Conservation (phyloP, 2,329 filamentous ascomycete genomes). For the Whalleya microplaca region DNA sequence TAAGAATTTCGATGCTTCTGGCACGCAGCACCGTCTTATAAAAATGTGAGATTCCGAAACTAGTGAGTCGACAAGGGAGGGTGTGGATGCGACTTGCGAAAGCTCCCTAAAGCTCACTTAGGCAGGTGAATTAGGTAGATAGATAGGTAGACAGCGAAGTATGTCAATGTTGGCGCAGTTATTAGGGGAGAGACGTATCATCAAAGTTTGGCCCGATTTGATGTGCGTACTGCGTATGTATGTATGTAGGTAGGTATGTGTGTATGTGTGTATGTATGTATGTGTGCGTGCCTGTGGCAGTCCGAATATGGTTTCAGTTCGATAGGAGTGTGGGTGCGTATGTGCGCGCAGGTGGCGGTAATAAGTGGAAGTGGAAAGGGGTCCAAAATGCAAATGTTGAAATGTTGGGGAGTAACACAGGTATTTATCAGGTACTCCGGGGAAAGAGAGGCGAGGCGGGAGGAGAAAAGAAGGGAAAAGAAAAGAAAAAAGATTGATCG, state of each 20-base stretch:
- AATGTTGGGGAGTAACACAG: not conserved
- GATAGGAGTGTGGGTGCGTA: slow-evolving; percentile 13
- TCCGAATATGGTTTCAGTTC: not conserved
- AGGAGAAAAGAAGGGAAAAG: slow-evolving; percentile 24
- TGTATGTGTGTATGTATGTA: too few species aligned
- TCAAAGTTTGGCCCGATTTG: slow-evolving; percentile 13
- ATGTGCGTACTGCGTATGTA: slow-evolving; percentile 19
- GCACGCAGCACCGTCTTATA: slow-evolving; percentile 21
- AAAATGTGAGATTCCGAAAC: slow-evolving; percentile 33
- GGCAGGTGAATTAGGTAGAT: slow-evolving; percentile 25
- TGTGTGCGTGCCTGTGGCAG: slow-evolving; percentile 1
- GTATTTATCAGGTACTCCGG: too few species aligned
- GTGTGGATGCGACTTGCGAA: slow-evolving; percentile 4
- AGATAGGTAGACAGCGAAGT: slow-evolving; percentile 11
- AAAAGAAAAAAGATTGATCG: slow-evolving; percentile 10
- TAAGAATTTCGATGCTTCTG: slow-evolving; percentile 15
- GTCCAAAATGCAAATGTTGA: not conserved
- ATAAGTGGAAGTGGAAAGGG: not conserved
- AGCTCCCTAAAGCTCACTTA: slow-evolving; percentile 21
- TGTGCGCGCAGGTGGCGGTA: slow-evolving; percentile 9
- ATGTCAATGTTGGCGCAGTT: not conserved
- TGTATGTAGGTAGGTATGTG: slow-evolving; percentile 4
- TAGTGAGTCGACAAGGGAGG: slow-evolving; percentile 12
- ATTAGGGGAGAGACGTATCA: not conserved
- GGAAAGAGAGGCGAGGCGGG: slow-evolving; percentile 5